Evolutionary conservation across 495 filamentous ascomycete species (phyloP), one percentile per base, ranked within the genome.

Genomic region (Neurospora sp.): DNA sequence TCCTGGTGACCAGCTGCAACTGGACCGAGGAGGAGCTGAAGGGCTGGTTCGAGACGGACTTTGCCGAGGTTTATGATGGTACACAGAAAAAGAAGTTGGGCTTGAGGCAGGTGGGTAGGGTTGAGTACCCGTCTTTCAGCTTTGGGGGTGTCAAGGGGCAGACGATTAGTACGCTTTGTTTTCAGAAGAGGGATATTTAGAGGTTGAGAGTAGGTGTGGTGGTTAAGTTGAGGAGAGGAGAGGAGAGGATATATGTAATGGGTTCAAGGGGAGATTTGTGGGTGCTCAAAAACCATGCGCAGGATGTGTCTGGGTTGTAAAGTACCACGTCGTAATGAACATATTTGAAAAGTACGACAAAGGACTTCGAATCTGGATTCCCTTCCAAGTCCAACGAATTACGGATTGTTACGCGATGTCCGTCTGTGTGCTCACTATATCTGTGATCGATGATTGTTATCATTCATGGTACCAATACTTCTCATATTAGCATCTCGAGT

Each of bases 1-100:
- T 98, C 76, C 79, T 97, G 40, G 88, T 99, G 31, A 98, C 96
- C 74, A 97, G 93, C 78, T 99, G 96, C 80, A 99, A 99, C 83
- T 99, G 96, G 96, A 97, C 96, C 42, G 93, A 96, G 84, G 87
- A 89, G 71, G 96, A 99, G 85, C 81, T 99, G 77, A 83, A 85
- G 73, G 79, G 77, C 12, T 96, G 94, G 93, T 94, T 97, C 81
- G 87, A 83, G 69, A 80, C 79, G 22, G 78, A 69, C 1, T 73
- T 22, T 22, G 74, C 74, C 70, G 71, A 71, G 5, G 74, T 69
- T 0, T 72, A 73, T 1, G 73, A 72, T 14, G 69, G 38, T 31
- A 69, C 37, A 38, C 66, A 18, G 16, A 70, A 46, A 27, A 48
- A 27, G 37, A 41, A 46, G 74, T 14, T 66, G 74, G 72, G 74